Percentiles rank a stretch among this genome's conserved stretches.
Conservation (phyloP, 805 yeast species). For the Yarrowia sp. region DNA sequence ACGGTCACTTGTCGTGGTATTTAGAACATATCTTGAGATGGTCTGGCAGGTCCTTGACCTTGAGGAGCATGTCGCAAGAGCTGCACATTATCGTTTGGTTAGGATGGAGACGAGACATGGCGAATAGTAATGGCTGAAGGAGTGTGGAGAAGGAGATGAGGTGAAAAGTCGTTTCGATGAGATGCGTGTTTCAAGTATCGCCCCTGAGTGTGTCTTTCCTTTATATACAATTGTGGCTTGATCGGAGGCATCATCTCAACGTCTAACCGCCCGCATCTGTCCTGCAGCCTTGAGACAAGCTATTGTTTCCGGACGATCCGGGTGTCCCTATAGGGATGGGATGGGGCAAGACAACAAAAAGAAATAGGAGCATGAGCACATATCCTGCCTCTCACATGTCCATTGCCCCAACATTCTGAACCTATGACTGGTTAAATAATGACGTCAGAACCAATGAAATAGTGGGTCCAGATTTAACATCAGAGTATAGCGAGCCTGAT, state of each 20-base stretch:
- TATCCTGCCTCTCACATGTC: too few species aligned
- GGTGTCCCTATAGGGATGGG: neutral
- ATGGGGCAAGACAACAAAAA: neutral
- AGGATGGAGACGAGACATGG: neutral
- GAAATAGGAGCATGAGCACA: too few species aligned
- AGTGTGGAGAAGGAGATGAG: neutral
- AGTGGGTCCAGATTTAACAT: too few species aligned
- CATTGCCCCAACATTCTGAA: too few species aligned
- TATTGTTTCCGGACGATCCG: neutral
- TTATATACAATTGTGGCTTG: neutral
- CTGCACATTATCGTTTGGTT: constrained; percentile 7
- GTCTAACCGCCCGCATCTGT: neutral
- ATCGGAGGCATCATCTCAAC: neutral
- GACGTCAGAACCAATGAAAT: too few species aligned
- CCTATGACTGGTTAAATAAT: too few species aligned
- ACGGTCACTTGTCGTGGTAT: neutral
- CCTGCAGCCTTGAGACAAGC: neutral
- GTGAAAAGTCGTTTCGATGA: too few species aligned
- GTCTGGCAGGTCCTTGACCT: neutral
- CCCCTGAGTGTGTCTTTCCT: too few species aligned
- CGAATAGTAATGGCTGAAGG: neutral
- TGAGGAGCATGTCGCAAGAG: constrained; percentile 2
- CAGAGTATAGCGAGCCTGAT: too few species aligned
- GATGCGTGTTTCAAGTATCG: too few species aligned
- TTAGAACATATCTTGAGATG: neutral